Base-by-base conservation (phyloP, 805 yeast species). In the Zygosaccharomyces kombuchaensis region DNA sequence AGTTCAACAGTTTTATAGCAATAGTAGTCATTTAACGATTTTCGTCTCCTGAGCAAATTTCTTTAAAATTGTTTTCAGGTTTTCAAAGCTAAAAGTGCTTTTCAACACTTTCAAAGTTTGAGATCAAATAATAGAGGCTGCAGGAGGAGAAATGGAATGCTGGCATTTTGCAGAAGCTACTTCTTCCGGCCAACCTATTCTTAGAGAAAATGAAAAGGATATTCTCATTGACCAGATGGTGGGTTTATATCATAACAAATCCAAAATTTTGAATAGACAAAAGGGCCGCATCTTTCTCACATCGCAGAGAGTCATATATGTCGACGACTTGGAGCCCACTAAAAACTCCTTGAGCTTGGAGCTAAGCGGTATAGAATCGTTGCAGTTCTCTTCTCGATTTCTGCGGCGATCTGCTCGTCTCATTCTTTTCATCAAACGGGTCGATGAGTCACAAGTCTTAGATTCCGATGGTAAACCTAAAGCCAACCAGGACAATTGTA, bases 281-380 rank as follows among this genome's bases (percentile, higher is more conserved):
- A 67, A 75, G 47, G 98, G 98, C 0, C 71, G 96, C 25, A 58
- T 85, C 0, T 89, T 89, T 62, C 67, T 91, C 25, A 90, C 98
- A 0, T 77, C 81, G 31, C 74, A 74, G 45, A 67, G 97, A 37
- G 62, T 91, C 1, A 80, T 89, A 9, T 91, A 82, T 61, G 77
- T 90, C 9, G 90, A 84, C 55, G 76, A 78, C 45, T 54, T 14
- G 5, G 47, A 53, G 14, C 74, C 78, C 1, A 57, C 58, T 2
- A 56, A 60, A 5, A 59, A 69, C 45, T 78, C 86, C 2, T 59
- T 83, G 2, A 72, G 72, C 1, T 47, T 83, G 4, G 71, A 71
- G 17, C 60, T 83, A 25, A 59, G 61, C 14, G 73, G 70, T 38
- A 63, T 82, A 3, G 60, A 57, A 1, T 50, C 59, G 0, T 50